Evolutionary conservation across 805 yeast species (phyloP).

Genomic region (Tetrapisispora taiwanensis): DNA sequence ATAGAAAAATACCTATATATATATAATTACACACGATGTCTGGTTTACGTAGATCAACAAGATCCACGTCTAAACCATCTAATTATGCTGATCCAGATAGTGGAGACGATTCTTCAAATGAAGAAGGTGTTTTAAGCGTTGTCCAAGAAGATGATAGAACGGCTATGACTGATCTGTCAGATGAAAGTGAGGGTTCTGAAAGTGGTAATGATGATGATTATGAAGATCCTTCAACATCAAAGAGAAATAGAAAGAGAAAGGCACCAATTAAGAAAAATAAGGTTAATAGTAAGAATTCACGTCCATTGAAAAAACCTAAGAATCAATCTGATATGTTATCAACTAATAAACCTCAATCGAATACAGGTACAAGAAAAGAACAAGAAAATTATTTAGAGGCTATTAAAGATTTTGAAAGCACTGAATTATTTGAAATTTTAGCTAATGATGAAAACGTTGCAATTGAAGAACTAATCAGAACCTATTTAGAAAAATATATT

Average conservation of each 20-base stretch:
- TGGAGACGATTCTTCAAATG: constrained; percentile 1
- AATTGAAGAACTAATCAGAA: constrained; percentile 41
- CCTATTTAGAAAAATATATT: constrained; percentile 47
- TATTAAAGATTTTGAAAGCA: constrained; percentile 37
- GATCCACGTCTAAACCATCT: constrained; percentile 15
- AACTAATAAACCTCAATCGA: not conserved
- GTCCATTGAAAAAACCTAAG: constrained; percentile 4
- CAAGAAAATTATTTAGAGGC: constrained; percentile 29
- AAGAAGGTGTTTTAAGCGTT: constrained; percentile 5
- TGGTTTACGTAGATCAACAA: constrained; percentile 31
- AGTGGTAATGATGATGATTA: constrained; percentile 23
- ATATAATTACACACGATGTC: constrained; percentile 11
- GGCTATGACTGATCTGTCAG: constrained; percentile 3
- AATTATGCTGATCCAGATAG: constrained; percentile 1
- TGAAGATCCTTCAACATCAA: constrained; percentile 6
- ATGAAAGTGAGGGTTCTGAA: constrained; percentile 4
- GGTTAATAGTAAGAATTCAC: not conserved
- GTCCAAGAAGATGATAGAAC: constrained; percentile 10
- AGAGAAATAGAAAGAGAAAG: constrained; percentile 12
- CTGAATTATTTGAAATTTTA: constrained; percentile 42
- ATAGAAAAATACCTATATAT: too few species aligned
- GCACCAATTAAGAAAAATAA: not conserved
- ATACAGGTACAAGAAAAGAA: constrained; percentile 14
- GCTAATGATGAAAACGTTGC: constrained; percentile 40
- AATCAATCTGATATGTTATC: constrained; percentile 3